Evolutionary conservation across 2,329 filamentous ascomycete species (phyloP), one percentile per base, ranked within the genome.

Genomic region (Aspergillus sp.): DNA sequence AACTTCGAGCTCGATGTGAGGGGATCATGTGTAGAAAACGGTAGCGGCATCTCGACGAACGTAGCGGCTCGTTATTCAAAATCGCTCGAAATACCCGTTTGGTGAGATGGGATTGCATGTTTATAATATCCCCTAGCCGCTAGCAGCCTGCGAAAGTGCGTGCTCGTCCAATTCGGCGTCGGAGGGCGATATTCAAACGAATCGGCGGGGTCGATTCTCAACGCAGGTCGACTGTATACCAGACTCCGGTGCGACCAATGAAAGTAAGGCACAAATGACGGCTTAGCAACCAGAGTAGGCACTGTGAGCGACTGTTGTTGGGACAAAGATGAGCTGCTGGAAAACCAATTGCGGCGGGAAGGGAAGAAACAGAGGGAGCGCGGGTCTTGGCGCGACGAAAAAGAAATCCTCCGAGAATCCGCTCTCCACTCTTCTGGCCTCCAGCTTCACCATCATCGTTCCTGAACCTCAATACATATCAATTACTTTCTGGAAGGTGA

Each of bases 81-180:
- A 75, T 66, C 38, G 70, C 68, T 44, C 68, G 65, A 50, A 75
- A 72, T 47, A 75, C 69, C 49, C 64, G 59, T 54, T 68, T 65
- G 35, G 71, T 72, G 5, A 74, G 63, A 52, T 72, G 64, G 43
- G 71, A 70, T 53, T 71, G 71, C 72, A 74, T 74, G 42, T 58
- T 52, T 43, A 43, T 22, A 15, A 30, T 13, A 22, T 39, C 22
- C 37, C 19, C 17, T 20, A 39, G 37, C 37, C 12, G 37, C 17
- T 17, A 20, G 7, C 37, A 39, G 17, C 15, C 37, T 20, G 37
- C 17, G 5, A 39, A 39, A 19, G 37, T 39, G 19, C 10, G 17
- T 39, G 4, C 9, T 39, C 37, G 19, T 20, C 37, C 37, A 39
- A 20, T 39, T 39, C 37, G 17, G 33, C 17, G 37, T 19, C 10